Conservation (phyloP, 2,329 filamentous ascomycete genomes). For the Penicillium glabrum region DNA sequence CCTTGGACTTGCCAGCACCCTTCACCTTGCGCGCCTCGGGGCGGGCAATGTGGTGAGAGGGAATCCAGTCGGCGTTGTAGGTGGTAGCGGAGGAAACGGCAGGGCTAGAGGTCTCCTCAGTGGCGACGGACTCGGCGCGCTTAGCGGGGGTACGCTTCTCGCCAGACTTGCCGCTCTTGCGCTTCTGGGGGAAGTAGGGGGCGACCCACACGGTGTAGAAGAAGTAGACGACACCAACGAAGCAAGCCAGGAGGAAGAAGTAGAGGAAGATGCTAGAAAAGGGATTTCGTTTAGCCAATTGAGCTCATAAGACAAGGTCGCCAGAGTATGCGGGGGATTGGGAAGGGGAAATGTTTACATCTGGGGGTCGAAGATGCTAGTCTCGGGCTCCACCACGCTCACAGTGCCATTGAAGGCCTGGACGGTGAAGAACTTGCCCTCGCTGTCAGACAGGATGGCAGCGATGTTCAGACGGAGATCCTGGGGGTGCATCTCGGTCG, state of each 20-base stretch:
- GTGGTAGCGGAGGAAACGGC: slow-evolving; percentile 69
- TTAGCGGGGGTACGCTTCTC: slow-evolving; percentile 52
- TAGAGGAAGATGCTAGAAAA: slow-evolving; percentile 86
- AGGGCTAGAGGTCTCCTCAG: slow-evolving; percentile 66
- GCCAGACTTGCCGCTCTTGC: slow-evolving; percentile 22
- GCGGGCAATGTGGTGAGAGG: slow-evolving; percentile 81
- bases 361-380: slow-evolving; percentile 90
- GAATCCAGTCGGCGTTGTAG: slow-evolving; percentile 94
- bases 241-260: slow-evolving; percentile 77
- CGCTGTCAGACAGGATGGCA: slow-evolving; percentile 68
- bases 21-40: slow-evolving; percentile 68
- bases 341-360: slow-evolving; percentile 63
- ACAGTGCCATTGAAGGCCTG: slow-evolving; percentile 79
- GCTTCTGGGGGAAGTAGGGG: slow-evolving; percentile 85
- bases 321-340: background rate
- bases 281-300: slow-evolving; percentile 15
- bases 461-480: slow-evolving; percentile 77
- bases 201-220: slow-evolving; percentile 99
- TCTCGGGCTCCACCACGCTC: slow-evolving; percentile 83
- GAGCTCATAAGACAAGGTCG: background rate
- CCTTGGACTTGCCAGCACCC: slow-evolving; percentile 44
- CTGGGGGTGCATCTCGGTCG: slow-evolving; percentile 88
- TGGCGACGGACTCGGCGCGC: slow-evolving; percentile 64
- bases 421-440: slow-evolving; percentile 72
- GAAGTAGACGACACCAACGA: slow-evolving; percentile 83